Percentiles rank a stretch among this genome's conserved stretches.
Conservation (phyloP, 768 basidiomycete genomes). For the Lyophyllum decastes region DNA sequence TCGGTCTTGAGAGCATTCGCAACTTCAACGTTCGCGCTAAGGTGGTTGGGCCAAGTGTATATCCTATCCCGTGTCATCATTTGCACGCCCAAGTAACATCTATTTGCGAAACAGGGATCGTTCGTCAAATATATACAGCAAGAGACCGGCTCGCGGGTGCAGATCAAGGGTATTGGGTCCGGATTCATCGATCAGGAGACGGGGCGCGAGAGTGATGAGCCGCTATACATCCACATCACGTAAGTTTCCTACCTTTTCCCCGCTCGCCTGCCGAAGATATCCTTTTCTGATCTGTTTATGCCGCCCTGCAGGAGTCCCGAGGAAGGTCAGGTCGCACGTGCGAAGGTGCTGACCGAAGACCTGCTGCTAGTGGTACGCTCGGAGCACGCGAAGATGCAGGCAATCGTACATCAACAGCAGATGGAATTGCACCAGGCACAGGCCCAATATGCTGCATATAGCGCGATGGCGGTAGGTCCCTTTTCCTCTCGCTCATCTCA, state of each 20-base stretch:
- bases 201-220: neutral
- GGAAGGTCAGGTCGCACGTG: slow-evolving; percentile 77
- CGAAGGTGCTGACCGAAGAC: slow-evolving; percentile 83
- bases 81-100: neutral
- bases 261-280: neutral
- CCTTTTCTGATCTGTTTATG: neutral
- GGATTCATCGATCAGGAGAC: slow-evolving; percentile 93
- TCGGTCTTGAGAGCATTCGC: slow-evolving; percentile 85
- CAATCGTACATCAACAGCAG: slow-evolving; percentile 65
- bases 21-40: slow-evolving; percentile 99
- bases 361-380: slow-evolving; percentile 81
- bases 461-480: slow-evolving; percentile 53
- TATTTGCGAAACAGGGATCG: slow-evolving; percentile 60
- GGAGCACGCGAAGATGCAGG: slow-evolving; percentile 79
- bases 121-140: slow-evolving; percentile 99
- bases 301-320: slow-evolving; percentile 43
- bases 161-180: slow-evolving; percentile 94
- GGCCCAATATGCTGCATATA: slow-evolving; percentile 76
- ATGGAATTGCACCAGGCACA: slow-evolving; percentile 87
- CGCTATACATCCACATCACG: neutral
- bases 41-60: slow-evolving; percentile 92
- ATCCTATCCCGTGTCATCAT: slow-evolving; percentile 22
- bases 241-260: neutral
- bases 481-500: neutral
- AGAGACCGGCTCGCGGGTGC: slow-evolving; percentile 94